Evolutionary conservation across 345 rosid genomes (phyloP).

Genomic region (Pugionium cornutum): DNA sequence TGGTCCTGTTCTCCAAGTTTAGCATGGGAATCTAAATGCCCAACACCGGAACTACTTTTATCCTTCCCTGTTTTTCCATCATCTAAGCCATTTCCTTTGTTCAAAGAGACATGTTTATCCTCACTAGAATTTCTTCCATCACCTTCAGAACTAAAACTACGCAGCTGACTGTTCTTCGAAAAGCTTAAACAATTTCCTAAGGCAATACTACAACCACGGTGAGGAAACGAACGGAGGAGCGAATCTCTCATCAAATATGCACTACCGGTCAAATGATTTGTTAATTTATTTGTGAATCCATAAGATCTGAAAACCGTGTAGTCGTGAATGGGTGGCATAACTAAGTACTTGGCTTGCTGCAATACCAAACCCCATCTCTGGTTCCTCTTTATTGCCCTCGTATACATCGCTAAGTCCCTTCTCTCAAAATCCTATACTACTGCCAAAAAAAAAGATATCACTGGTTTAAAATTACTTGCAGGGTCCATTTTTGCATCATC

Average conservation of each 20-base stretch:
- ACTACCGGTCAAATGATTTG: slow-evolving; percentile 33
- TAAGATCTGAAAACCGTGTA: slow-evolving; percentile 42
- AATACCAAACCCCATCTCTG: slow-evolving; percentile 63
- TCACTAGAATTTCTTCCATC: slow-evolving; percentile 84
- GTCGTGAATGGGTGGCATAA: slow-evolving; percentile 44
- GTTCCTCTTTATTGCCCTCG: slow-evolving; percentile 59
- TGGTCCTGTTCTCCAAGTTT: slow-evolving; percentile 90
- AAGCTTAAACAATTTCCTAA: slow-evolving; percentile 30
- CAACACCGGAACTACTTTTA: slow-evolving; percentile 39
- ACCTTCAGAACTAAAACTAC: slow-evolving; percentile 76
- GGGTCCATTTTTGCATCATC: slow-evolving; percentile 9
- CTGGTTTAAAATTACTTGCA: slow-evolving; percentile 14
- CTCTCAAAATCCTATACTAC: slow-evolving; percentile 31
- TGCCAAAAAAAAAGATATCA: slow-evolving; percentile 7
- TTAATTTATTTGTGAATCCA: slow-evolving; percentile 29
- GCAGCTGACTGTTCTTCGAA: slow-evolving; percentile 46
- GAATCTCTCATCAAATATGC: slow-evolving; percentile 45
- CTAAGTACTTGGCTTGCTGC: slow-evolving; percentile 49
- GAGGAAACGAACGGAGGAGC: slow-evolving; percentile 39
- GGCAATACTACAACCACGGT: slow-evolving; percentile 28
- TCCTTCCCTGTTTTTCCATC: slow-evolving; percentile 47
- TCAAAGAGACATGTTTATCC: slow-evolving; percentile 55
- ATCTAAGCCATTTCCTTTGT: slow-evolving; percentile 47
- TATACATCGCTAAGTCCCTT: slow-evolving; percentile 58
- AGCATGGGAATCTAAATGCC: slow-evolving; percentile 61